phyloP scores from a whole-genome alignment of 305 asterid species.

The Plantago coronopus region DNA sequence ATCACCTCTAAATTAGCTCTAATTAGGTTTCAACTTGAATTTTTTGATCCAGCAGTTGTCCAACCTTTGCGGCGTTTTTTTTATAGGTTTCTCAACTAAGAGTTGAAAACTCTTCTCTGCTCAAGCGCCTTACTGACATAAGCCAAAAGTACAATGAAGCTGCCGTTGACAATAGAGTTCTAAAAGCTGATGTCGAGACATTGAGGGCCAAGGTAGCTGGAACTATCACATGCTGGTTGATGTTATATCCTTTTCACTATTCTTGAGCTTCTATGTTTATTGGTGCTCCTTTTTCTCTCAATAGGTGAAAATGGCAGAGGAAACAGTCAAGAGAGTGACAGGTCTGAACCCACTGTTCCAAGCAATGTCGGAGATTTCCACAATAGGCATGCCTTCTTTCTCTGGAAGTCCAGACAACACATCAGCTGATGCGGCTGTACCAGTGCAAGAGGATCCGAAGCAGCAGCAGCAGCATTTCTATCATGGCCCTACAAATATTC shows the following conservation, averaged over 20 bases:
- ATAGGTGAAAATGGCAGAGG: conserved; percentile 85
- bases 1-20: conserved; percentile 8
- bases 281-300: neutral
- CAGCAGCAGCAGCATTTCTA: conserved; percentile 50
- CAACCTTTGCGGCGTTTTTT: conserved; percentile 19
- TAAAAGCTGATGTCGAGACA: conserved; percentile 21
- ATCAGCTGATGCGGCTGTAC: conserved; percentile 64
- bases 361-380: conserved; percentile 71
- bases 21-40: conserved; percentile 11
- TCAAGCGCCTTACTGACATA: conserved; percentile 85
- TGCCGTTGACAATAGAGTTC: conserved; percentile 22
- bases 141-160: conserved; percentile 66
- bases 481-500: conserved; percentile 19
- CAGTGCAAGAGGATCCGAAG: conserved; percentile 52
- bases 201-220: conserved; percentile 13
- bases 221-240: neutral
- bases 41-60: conserved; percentile 19
- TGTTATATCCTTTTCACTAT: no score
- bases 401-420: conserved; percentile 50
- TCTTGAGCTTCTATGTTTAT: neutral
- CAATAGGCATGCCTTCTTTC: conserved; percentile 55
- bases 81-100: conserved; percentile 73
- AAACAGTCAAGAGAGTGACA: conserved; percentile 79
- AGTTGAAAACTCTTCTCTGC: conserved; percentile 79
- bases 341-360: conserved; percentile 80